Evolutionary conservation across 768 basidiomycete species (phyloP).

Genomic region (Crucibulum laeve): DNA sequence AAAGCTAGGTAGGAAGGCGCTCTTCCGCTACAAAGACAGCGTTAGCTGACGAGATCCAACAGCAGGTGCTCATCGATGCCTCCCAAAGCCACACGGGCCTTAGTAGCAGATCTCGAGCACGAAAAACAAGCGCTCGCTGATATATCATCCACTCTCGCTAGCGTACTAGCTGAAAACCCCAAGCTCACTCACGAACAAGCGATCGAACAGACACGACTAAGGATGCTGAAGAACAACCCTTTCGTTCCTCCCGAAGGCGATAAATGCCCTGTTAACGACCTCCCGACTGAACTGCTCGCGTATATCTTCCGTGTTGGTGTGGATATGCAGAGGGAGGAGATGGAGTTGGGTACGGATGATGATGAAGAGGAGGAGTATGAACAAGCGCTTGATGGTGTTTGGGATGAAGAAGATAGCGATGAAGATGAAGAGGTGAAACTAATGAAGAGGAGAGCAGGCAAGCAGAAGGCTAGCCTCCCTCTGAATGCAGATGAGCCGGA

Average conservation of each 20-base stretch:
- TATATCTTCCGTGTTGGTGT: slow-evolving; percentile 50
- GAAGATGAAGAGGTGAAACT: background rate
- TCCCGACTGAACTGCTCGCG: slow-evolving; percentile 54
- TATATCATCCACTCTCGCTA: background rate
- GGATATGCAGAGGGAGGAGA: slow-evolving; percentile 28
- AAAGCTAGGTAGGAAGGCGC: no score
- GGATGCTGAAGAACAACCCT: slow-evolving; percentile 42
- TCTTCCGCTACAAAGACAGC: no score
- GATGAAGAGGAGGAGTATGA: background rate
- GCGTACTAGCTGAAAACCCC: slow-evolving; percentile 5
- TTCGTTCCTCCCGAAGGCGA: slow-evolving; percentile 39
- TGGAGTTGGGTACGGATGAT: no score
- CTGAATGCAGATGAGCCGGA: slow-evolving; percentile 11
- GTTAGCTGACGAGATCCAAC: no score
- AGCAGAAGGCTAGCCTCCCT: background rate
- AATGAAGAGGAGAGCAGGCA: no score
- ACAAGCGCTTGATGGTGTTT: slow-evolving; percentile 9
- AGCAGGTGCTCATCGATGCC: no score
- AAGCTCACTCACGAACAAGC: slow-evolving; percentile 23
- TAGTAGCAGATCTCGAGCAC: no score
- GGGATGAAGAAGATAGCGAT: background rate
- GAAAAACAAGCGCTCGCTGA: background rate
- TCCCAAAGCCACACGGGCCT: no score
- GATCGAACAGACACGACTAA: slow-evolving; percentile 24
- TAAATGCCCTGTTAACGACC: slow-evolving; percentile 44